These are phyloP conservation scores for Boletus sp. DNA, from an alignment of 1,284 basidiomycete species.

Conservation along the genomic window DNA sequence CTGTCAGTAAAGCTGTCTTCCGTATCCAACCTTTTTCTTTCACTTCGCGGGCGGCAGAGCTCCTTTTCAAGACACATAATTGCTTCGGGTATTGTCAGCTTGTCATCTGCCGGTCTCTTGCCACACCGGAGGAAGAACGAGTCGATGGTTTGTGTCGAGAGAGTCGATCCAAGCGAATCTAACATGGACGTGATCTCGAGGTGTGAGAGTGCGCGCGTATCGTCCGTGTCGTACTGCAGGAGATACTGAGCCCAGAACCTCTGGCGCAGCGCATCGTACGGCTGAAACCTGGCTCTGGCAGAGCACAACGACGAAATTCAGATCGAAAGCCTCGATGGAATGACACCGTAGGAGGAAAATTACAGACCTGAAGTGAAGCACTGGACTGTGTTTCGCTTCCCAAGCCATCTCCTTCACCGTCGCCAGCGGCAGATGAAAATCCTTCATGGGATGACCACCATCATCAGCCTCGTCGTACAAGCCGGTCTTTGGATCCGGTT, in stretches of 20 bases:
- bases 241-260: slow-evolving; percentile 91
- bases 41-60: slow-evolving; percentile 63
- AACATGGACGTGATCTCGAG: slow-evolving; percentile 95
- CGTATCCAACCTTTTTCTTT: slow-evolving; percentile 60
- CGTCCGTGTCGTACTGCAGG: slow-evolving; percentile 88
- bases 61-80: slow-evolving; percentile 80
- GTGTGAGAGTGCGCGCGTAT: slow-evolving; percentile 73
- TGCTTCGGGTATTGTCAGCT: slow-evolving; percentile 76
- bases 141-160: slow-evolving; percentile 76
- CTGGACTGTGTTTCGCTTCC: slow-evolving; percentile 63
- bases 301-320: slow-evolving; percentile 8
- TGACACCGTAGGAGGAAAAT: background rate
- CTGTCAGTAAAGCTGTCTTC: slow-evolving; percentile 37
- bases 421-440: slow-evolving; percentile 56
- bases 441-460: slow-evolving; percentile 56
- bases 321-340: background rate
- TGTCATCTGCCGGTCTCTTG: slow-evolving; percentile 66
- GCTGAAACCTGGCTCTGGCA: slow-evolving; percentile 85
- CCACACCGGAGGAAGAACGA: slow-evolving; percentile 73
- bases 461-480: slow-evolving; percentile 52
- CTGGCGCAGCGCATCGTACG: slow-evolving; percentile 87
- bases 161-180: slow-evolving; percentile 92
- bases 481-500: slow-evolving; percentile 69
- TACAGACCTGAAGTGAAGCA: slow-evolving; percentile 55
- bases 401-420: slow-evolving; percentile 55